A percentile compares a stretch with the other conserved stretches of the same genome.
These are phyloP conservation scores for Ballota nigra DNA, from an alignment of 257 asterid species.

Conservation along the genomic window DNA sequence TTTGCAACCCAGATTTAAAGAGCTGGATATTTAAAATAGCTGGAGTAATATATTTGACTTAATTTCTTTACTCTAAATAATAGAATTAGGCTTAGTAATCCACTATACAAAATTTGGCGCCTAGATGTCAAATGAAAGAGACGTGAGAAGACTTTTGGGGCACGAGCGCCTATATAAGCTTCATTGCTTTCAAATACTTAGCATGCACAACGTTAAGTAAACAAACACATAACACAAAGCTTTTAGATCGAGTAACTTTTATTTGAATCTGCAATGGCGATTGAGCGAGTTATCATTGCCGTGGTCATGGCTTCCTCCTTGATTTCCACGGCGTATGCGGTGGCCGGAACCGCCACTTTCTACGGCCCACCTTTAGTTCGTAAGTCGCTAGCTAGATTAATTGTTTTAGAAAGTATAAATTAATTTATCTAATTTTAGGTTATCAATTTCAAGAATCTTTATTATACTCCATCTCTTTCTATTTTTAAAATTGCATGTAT, in stretches of 20 bases:
- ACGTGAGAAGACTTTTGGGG: neutral
- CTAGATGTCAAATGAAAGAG: neutral
- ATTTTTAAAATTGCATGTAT: too few species aligned
- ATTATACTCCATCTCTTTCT: too few species aligned
- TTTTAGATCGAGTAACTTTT: too few species aligned
- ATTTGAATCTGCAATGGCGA: neutral
- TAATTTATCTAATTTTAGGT: too few species aligned
- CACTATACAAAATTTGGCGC: neutral
- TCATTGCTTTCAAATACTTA: neutral
- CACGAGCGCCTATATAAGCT: neutral
- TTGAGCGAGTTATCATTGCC: neutral
- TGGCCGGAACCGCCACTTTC: constrained; percentile 12
- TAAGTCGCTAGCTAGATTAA: too few species aligned
- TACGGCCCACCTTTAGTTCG: neutral
- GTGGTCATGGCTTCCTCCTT: neutral
- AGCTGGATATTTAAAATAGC: too few species aligned
- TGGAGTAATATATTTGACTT: too few species aligned
- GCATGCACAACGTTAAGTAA: neutral
- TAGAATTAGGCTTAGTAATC: too few species aligned
- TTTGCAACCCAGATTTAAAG: too few species aligned
- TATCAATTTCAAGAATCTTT: neutral
- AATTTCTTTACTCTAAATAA: neutral
- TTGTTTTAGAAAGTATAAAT: too few species aligned
- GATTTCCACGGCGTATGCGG: neutral
- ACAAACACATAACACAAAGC: neutral